Evolutionary conservation across 2,329 filamentous ascomycete genomes (phyloP).

Genomic region (Chaetothyriales sp.): DNA sequence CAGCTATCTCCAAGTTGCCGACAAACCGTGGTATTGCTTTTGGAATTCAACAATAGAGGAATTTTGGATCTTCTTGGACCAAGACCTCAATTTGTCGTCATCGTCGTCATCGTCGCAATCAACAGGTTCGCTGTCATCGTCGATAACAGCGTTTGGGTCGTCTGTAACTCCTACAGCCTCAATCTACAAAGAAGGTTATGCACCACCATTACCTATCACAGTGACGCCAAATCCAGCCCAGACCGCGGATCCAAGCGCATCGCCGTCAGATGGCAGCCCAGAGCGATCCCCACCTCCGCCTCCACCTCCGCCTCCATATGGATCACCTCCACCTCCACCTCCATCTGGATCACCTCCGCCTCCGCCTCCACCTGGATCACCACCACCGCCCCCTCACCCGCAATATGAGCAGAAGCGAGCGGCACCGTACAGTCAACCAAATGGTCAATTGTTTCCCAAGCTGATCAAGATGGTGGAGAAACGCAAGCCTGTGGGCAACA

Average conservation of each 20-base stretch:
- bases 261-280: too few species aligned
- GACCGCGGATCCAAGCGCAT: not conserved
- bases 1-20: conserved; percentile 36
- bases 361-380: conserved; percentile 10
- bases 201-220: not conserved
- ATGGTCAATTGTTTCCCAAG: conserved; percentile 31
- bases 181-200: not conserved
- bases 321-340: not conserved
- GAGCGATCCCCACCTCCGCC: not conserved
- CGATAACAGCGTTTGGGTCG: not conserved
- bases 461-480: conserved; percentile 53
- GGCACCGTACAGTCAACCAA: not conserved
- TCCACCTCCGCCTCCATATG: not conserved
- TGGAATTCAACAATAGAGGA: conserved; percentile 55
- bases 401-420: conserved; percentile 1
- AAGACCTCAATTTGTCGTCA: conserved; percentile 28
- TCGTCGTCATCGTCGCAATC: conserved; percentile 2
- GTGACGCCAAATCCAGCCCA: not conserved
- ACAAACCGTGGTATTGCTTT: conserved; percentile 54
- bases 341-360: conserved; percentile 1
- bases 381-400: not conserved
- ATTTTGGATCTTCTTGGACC: conserved; percentile 49
- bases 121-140: not conserved
- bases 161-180: not conserved
- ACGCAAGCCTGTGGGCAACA: conserved; percentile 31